Percentiles rank a stretch among this genome's conserved stretches.
Evolutionary conservation across 2,329 filamentous ascomycete species (phyloP).

Genomic region (Dothideomycetes sp.): DNA sequence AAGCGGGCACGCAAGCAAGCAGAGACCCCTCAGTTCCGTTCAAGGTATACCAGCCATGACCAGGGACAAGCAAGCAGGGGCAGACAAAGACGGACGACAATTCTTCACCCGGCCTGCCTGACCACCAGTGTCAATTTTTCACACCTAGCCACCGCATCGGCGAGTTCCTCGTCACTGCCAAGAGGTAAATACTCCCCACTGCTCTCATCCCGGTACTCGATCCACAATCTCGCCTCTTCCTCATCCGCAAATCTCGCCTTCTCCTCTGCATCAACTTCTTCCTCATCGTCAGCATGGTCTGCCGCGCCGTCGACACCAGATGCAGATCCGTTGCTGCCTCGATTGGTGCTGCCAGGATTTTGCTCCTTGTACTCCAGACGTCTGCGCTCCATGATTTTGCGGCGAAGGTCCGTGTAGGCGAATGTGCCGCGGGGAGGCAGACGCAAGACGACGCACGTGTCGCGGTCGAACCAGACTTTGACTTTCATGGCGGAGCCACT

Average conservation of each 20-base stretch:
- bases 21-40: too few species aligned
- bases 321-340: constrained; percentile 15
- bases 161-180: constrained; percentile 69
- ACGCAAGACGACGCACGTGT: constrained; percentile 83
- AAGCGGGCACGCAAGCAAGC: too few species aligned
- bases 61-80: too few species aligned
- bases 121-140: constrained; percentile 67
- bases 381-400: constrained; percentile 75
- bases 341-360: constrained; percentile 8
- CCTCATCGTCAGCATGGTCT: not conserved
- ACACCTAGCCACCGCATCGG: constrained; percentile 69
- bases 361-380: constrained; percentile 51
- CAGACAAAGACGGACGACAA: too few species aligned
- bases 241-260: too few species aligned
- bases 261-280: constrained; percentile 39
- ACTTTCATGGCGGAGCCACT: constrained; percentile 55
- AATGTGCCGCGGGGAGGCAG: constrained; percentile 63
- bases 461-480: constrained; percentile 79
- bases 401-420: constrained; percentile 63
- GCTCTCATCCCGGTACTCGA: constrained; percentile 79
- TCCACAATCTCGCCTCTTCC: constrained; percentile 38
- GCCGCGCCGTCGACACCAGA: not conserved
- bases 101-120: constrained; percentile 8
- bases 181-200: constrained; percentile 65
- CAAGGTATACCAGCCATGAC: too few species aligned